These are phyloP conservation scores for Claviceps capensis DNA, from an alignment of 2,329 filamentous ascomycete genomes.

Conservation along the genomic window DNA sequence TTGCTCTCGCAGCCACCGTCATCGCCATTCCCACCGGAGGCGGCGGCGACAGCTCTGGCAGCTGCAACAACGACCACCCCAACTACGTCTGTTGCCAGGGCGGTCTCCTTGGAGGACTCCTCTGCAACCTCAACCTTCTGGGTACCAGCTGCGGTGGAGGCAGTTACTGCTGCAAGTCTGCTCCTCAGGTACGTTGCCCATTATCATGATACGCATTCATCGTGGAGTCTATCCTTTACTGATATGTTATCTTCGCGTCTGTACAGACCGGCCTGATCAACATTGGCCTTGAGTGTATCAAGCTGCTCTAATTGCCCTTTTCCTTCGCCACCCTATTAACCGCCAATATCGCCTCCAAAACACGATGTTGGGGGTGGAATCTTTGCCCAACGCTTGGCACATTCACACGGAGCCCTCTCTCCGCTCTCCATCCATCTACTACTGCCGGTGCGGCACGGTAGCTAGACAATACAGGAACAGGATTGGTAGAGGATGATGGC, in stretches of 20 bases:
- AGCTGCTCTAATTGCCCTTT: neutral
- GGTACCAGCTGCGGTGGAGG: neutral
- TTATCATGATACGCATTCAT: too few species aligned
- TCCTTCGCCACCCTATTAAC: neutral
- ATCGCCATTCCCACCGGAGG: neutral
- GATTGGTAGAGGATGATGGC: too few species aligned
- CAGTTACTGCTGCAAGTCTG: slow-evolving; percentile 4
- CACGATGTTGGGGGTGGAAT: neutral
- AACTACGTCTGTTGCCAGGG: slow-evolving; percentile 1
- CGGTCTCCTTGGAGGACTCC: neutral
- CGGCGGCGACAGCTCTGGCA: neutral
- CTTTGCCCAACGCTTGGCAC: neutral
- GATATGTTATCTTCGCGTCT: neutral
- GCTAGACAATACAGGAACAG: too few species aligned
- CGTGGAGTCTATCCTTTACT: neutral
- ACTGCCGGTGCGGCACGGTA: too few species aligned
- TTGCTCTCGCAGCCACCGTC: slow-evolving; percentile 3
- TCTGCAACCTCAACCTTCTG: slow-evolving; percentile 1
- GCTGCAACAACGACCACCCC: slow-evolving; percentile 1
- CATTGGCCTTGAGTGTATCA: neutral
- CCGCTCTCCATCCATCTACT: too few species aligned
- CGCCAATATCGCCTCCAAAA: neutral
- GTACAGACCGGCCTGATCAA: slow-evolving; percentile 2
- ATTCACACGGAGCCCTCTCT: neutral
- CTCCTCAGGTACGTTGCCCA: slow-evolving; percentile 2